Base-by-base conservation (phyloP, 306 rosid genomes). In the Trichosanthes truncata region DNA sequence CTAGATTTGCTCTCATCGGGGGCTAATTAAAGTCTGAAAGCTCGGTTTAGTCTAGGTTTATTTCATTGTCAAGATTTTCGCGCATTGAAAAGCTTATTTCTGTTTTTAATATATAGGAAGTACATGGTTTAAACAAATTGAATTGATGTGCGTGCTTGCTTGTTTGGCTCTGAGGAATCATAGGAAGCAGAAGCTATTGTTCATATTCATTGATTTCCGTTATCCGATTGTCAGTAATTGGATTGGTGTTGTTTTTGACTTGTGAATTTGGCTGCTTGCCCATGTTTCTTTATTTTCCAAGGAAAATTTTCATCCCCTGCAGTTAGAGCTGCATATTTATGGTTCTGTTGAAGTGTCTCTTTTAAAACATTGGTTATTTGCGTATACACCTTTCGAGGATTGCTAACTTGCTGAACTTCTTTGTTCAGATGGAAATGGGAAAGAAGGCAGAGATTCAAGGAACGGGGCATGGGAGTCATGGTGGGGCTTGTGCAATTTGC, bases 401-500 rank as follows among this genome's bases (percentile, higher is more conserved):
- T 9, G 14, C 62, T 51, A 17, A 51, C 14, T 81, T 79, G 13
- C 23, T 84, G 33, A 35, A 15, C 14, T 51, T 77, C 81, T 49
- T 74, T 52, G 76, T 82, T 45, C 89, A 90, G 94, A 67, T 60
- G 76, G 89, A 86, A 79, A 85, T 65, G 68, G 82, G 25, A 63
- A 82, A 80, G 49, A 82, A 84, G 71, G 60, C n/a, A 57, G 87
- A 84, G 84, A 77, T 80, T 48, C 80, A 74, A 18, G 81, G 76
- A 33, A 79, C 74, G 48, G 87, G 85, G 31, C 80, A 75, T 84
- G 96, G 85, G 80, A 80, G 76, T 57, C 92, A 89, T 78, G 92
- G 87, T 17, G 97, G 91, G 79, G 78, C 81, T 6, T 91, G 98
- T 48, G 98, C 96, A 1, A 90, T 93, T 49, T 90, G 98, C 55